Base-by-base conservation (phyloP, 2,329 filamentous ascomycete species). In the Xylaria sp. region DNA sequence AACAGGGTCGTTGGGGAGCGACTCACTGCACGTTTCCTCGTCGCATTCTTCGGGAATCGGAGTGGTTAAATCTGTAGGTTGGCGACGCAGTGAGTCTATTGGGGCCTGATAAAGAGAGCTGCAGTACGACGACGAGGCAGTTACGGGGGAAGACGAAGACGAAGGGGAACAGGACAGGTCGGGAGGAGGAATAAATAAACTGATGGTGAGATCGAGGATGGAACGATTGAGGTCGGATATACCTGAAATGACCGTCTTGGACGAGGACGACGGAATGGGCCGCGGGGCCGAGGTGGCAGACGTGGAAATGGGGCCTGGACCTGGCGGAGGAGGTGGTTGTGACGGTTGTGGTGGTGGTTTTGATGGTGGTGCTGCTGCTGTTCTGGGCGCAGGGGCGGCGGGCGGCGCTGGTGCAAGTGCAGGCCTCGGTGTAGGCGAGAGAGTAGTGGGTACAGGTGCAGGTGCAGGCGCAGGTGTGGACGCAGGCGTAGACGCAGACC, bases 21-120 rank as follows among this genome's bases (percentile, higher is more conserved):
- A 78, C 74, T 90, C 88, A 78, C 85, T 89, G 71, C 86, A 85
- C 9, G 87, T 89, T 70, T 78, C 76, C 76, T 90, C 88, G 79
- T 87, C 87, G 77, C 84, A 84, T 76, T 85, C 84, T 80, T 89
- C 87, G 61, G 84, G 82, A 70, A 89, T 89, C 64, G 87, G 83
- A 70, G 81, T 83, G 72, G 82, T 80, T 10, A 87, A 79, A 62
- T 88, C 86, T 73, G 84, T 82, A 62, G 85, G 81, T 72, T 82
- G 84, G 54, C 85, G 84, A 64, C 82, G 83, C 15, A 84, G 83
- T 25, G 84, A 84, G 9, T 76, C 76, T 68, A 76, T 72, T 63
- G 77, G 73, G 20, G 73, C 69, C 28, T 70, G 71, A 39, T 65
- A 58, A 56, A 65, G 68, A 34, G 61, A 71, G 56, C 64, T 68